Evolutionary conservation across 441 rosid species (phyloP).

Genomic region (Euphorbia schlechtendalii): DNA sequence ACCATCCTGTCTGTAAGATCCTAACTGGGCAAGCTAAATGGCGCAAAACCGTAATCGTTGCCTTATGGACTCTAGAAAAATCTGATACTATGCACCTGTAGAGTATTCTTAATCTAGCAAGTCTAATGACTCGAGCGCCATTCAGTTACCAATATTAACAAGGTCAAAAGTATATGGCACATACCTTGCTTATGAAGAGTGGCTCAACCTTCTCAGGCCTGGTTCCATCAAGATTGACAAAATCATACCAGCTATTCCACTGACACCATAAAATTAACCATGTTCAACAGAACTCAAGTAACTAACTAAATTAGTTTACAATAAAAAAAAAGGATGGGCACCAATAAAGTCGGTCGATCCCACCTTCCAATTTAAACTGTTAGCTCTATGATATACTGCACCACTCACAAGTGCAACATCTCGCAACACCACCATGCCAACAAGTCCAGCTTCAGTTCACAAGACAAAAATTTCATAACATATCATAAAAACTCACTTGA

Average conservation of each 20-base stretch:
- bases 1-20: no score
- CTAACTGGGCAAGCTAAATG: neutral
- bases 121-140: neutral
- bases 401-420: conserved; percentile 76
- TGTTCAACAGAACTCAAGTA: conserved; percentile 11
- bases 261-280: conserved; percentile 28
- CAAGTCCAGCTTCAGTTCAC: conserved; percentile 85
- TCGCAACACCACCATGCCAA: conserved; percentile 63
- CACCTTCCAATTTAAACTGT: conserved; percentile 73
- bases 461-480: conserved; percentile 14
- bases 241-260: conserved; percentile 76
- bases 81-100: no score
- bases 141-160: neutral
- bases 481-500: no score
- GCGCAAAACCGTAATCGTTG: neutral
- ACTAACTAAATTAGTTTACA: neutral
- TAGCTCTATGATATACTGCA: conserved; percentile 66
- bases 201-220: conserved; percentile 70
- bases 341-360: conserved; percentile 17
- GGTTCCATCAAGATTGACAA: conserved; percentile 74
- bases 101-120: neutral
- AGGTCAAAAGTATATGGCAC: conserved; percentile 1
- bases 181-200: conserved; percentile 86
- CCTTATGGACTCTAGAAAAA: neutral
- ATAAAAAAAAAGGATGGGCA: neutral